Conservation (phyloP, 345 rosid species). For the Brassica cretica region DNA sequence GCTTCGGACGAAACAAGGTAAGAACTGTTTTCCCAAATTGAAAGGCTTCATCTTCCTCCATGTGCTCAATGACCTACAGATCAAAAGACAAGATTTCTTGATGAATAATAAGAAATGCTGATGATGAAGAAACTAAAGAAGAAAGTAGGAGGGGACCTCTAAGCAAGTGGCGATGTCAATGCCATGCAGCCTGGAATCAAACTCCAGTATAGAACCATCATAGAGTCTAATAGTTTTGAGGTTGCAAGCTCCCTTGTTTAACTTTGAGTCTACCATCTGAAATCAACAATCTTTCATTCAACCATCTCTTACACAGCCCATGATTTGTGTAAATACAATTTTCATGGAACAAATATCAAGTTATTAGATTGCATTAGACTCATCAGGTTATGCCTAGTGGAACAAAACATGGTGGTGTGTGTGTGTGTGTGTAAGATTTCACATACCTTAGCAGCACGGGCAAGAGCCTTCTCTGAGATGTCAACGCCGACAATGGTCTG, state of each 20-base stretch:
- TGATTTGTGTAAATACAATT: not conserved
- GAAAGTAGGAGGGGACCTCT: conserved; percentile 51
- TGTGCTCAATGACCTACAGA: conserved; percentile 65
- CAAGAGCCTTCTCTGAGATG: conserved; percentile 71
- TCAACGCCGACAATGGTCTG: conserved; percentile 76
- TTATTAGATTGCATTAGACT: not conserved
- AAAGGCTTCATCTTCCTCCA: conserved; percentile 86
- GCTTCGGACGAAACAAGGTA: conserved; percentile 58
- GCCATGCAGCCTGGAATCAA: conserved; percentile 66
- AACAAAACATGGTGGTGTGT: not conserved
- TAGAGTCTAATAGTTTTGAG: conserved; percentile 70
- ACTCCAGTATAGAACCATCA: conserved; percentile 76
- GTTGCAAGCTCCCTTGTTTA: conserved; percentile 49
- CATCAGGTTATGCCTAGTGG: not conserved
- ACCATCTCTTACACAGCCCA: not conserved
- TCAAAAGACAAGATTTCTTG: no score
- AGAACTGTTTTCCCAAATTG: conserved; percentile 67
- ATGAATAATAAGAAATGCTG: not conserved
- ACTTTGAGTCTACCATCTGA: conserved; percentile 77
- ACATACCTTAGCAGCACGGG: conserved; percentile 87
- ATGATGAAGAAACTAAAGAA: not conserved
- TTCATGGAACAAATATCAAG: not conserved
- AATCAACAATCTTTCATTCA: not conserved
- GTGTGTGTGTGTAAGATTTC: not conserved
- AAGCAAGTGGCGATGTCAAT: conserved; percentile 87